phyloP scores from a whole-genome alignment of 352 stramenopile species.

The Globisporangium paddicum region DNA sequence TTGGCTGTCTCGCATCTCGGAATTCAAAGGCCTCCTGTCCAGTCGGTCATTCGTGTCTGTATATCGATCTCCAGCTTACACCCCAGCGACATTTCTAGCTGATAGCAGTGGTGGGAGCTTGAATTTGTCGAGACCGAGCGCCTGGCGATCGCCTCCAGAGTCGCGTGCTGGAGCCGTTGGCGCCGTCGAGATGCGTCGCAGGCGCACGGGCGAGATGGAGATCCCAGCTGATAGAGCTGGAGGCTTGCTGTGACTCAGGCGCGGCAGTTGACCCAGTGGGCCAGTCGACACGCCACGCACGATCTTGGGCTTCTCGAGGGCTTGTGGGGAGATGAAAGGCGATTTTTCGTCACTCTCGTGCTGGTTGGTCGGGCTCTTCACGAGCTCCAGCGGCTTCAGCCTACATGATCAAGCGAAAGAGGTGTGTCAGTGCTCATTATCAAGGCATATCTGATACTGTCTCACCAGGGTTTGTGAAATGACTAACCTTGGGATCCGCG shows the following conservation, averaged over 20 bases:
- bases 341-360: background rate
- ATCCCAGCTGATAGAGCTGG: constrained; percentile 8
- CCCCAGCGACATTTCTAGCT: background rate
- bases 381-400: constrained; percentile 33
- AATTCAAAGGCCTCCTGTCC: background rate
- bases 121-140: constrained; percentile 14
- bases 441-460: background rate
- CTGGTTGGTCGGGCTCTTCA: constrained; percentile 11
- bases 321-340: background rate
- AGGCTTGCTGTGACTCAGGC: constrained; percentile 14
- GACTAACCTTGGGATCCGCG: constrained; percentile 13
- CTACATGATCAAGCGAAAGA: constrained; percentile 12
- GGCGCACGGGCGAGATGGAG: constrained; percentile 28
- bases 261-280: constrained; percentile 18
- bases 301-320: constrained; percentile 5
- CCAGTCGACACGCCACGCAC: constrained; percentile 21
- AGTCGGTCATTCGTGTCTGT: no score
- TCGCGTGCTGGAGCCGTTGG: constrained; percentile 13
- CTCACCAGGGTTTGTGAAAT: background rate
- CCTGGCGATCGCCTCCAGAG: background rate
- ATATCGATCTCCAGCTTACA: background rate
- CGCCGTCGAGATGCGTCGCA: constrained; percentile 41
- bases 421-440: background rate
- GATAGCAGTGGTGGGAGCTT: constrained; percentile 34
- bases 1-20: background rate